These are phyloP conservation scores for Suillus bovinus DNA, from an alignment of 768 basidiomycete species.

Conservation along the genomic window DNA sequence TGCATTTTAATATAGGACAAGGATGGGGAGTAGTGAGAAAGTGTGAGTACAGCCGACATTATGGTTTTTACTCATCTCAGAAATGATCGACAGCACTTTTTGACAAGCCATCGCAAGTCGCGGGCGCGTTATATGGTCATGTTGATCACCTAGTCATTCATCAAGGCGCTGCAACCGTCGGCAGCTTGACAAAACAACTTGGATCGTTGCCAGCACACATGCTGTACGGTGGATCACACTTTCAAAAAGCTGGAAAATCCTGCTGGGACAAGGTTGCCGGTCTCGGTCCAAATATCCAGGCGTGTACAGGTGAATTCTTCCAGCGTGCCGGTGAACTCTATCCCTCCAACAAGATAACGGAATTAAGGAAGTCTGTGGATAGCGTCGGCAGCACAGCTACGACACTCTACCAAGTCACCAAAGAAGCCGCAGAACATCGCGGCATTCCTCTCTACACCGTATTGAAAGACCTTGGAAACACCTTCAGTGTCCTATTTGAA, in stretches of 20 bases:
- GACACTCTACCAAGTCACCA: background rate
- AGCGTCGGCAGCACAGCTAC: background rate
- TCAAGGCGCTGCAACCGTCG: background rate
- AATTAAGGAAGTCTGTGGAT: background rate
- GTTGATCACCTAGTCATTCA: too few relatives aligned
- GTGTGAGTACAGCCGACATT: background rate
- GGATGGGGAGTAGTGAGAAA: background rate
- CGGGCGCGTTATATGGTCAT: background rate
- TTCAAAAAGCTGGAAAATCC: background rate
- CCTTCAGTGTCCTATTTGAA: constrained; percentile 19
- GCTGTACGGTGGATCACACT: background rate
- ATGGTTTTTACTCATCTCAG: background rate
- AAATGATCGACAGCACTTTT: background rate
- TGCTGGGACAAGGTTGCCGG: background rate
- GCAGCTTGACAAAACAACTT: background rate
- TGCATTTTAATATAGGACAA: background rate
- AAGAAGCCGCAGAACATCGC: background rate
- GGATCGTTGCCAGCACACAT: background rate
- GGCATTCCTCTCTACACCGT: constrained; percentile 18
- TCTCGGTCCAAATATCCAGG: background rate
- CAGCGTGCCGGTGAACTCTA: background rate
- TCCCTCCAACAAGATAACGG: background rate
- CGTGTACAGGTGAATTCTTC: background rate
- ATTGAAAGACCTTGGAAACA: constrained; percentile 19
- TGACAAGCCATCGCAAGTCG: background rate